These are phyloP conservation scores for Lachnellula arida DNA, from an alignment of 2,329 filamentous ascomycete genomes.

Conservation along the genomic window DNA sequence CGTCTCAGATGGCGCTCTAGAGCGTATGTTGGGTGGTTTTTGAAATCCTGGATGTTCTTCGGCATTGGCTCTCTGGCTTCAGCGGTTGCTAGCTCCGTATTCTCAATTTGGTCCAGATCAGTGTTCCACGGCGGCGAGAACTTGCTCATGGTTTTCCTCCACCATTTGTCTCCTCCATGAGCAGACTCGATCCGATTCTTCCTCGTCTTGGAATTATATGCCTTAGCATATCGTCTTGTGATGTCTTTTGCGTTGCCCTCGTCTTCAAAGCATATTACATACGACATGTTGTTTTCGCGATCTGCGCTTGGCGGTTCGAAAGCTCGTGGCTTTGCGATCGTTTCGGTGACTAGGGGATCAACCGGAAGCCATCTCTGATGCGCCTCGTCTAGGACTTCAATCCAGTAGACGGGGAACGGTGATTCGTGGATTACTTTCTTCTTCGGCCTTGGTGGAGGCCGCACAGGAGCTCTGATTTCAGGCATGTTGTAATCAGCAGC, in stretches of 20 bases:
- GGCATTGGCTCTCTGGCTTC: slow-evolving; percentile 80
- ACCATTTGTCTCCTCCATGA: slow-evolving; percentile 49
- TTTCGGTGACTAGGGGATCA: slow-evolving; percentile 77
- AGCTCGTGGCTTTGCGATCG: slow-evolving; percentile 67
- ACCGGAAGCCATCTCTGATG: slow-evolving; percentile 89
- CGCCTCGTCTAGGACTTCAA: slow-evolving; percentile 81
- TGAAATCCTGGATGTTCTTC: slow-evolving; percentile 80
- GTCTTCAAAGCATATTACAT: slow-evolving; percentile 80
- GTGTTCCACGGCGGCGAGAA: slow-evolving; percentile 41
- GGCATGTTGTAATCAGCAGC: slow-evolving; percentile 51
- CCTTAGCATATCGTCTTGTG: slow-evolving; percentile 80
- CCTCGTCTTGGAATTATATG: slow-evolving; percentile 85
- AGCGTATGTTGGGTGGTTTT: slow-evolving; percentile 77
- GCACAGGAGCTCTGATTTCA: slow-evolving; percentile 34
- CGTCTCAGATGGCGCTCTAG: slow-evolving; percentile 78
- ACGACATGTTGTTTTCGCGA: slow-evolving; percentile 69
- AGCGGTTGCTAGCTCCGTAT: slow-evolving; percentile 65
- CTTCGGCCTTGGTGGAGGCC: slow-evolving; percentile 33
- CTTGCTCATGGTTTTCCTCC: slow-evolving; percentile 45
- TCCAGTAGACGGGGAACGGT: slow-evolving; percentile 83
- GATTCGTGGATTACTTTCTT: slow-evolving; percentile 58
- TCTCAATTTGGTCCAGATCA: slow-evolving; percentile 80
- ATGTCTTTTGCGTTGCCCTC: slow-evolving; percentile 78
- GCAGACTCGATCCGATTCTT: slow-evolving; percentile 69
- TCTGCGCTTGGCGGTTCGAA: slow-evolving; percentile 83